Base-by-base conservation (phyloP, 176 grass and related monocot species). In the Rhipidocladum racemiflorum region DNA sequence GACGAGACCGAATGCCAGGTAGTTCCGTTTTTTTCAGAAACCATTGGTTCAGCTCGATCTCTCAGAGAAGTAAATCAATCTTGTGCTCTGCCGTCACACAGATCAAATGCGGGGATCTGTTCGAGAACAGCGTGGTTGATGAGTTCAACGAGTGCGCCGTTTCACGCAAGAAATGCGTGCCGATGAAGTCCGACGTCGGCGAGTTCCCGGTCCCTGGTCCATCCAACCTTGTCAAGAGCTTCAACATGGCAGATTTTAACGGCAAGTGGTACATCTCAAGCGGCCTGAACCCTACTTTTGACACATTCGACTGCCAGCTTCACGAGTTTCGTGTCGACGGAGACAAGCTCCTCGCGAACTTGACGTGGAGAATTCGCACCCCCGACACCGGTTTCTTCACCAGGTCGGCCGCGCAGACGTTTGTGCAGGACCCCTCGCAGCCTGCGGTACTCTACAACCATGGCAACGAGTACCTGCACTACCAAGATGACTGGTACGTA, bases 1-100 rank as follows among this genome's bases (percentile, higher is more conserved):
- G 96, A 99, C 28, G 96, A 99, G 85, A 95, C 92, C 1, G 96
- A 99, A 84, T 99, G 96, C 72, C 96, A 99, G 92, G 96, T 99
- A 74, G 15, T 83, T 85, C 65, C n/a, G 4, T 9, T 43, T 9
- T 43, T 72, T 35, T 18, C 44, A 71, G 6, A 66, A 70, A 66
- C 36, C 56, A 36, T 50, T 3, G 56, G 14, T 30, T 55, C n/a
- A 67, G 39, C 54, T 55, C 40, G 32, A 25, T 61, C 11, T 30
- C 3, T 39, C n/a, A 38, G 21, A 65, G 59, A 38, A 29, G 17
- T 72, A 77, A 77, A 74, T 62, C 48, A 27, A 2, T 32, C 20
- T n/a, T 51, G 38, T 82, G 44, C 36, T 11, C 78, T 55, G 34
- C 39, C 54, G 24, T 67, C 72, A 8, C 14, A 16, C 61, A 99